These are phyloP conservation scores for Apiospora kogelbergensis DNA, from an alignment of 2,329 filamentous ascomycete genomes.

Conservation along the genomic window DNA sequence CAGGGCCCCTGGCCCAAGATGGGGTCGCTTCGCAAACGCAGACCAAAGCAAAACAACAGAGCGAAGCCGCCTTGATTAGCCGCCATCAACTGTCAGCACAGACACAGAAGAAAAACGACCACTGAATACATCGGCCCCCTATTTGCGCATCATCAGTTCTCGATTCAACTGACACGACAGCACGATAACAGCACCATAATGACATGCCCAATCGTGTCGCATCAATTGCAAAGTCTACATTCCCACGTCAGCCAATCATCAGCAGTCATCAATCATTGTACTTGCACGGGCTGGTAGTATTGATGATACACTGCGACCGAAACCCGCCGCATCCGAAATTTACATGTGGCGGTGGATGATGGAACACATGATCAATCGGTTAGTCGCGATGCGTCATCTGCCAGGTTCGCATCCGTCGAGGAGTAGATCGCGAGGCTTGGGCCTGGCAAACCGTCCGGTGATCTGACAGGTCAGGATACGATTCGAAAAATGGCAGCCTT, in stretches of 20 bases:
- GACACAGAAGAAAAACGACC: not conserved
- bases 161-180: not conserved
- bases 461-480: constrained; percentile 1
- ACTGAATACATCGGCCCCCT: not conserved
- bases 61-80: not conserved
- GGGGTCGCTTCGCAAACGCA: not conserved
- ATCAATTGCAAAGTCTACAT: not conserved
- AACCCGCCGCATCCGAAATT: not conserved
- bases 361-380: not conserved
- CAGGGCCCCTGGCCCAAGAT: not conserved
- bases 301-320: not conserved
- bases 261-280: not conserved
- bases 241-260: not conserved
- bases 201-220: not conserved
- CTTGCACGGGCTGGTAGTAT: not conserved
- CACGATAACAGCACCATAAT: not conserved
- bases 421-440: not conserved
- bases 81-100: not conserved
- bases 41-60: not conserved
- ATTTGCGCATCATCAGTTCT: not conserved
- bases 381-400: not conserved
- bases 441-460: not conserved
- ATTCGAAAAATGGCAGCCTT: not conserved
- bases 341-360: not conserved
- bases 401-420: not conserved